Percentiles rank a stretch among this genome's conserved stretches.
These are phyloP conservation scores for Mycena rebaudengoi DNA, from an alignment of 768 basidiomycete genomes.

Conservation along the genomic window DNA sequence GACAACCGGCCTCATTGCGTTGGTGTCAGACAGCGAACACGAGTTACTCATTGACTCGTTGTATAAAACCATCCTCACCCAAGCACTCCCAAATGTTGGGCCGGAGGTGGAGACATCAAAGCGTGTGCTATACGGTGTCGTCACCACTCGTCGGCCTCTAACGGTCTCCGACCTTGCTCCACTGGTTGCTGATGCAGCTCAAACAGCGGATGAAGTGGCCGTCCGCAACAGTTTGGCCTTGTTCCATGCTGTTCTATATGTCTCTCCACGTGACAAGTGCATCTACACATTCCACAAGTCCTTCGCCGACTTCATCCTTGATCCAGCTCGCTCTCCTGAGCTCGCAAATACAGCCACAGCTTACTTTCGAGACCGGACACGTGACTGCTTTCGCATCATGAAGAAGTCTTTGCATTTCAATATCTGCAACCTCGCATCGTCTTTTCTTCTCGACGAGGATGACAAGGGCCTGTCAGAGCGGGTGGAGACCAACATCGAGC, in stretches of 20 bases:
- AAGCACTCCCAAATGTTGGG: neutral
- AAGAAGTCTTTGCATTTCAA: neutral
- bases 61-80: no score
- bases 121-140: neutral
- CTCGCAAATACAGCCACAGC: no score
- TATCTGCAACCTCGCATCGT: constrained; percentile 1
- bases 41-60: neutral
- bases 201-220: neutral
- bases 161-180: no score
- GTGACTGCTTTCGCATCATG: neutral
- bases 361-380: neutral
- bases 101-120: neutral
- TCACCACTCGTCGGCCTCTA: neutral
- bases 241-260: constrained; percentile 4
- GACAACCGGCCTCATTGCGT: no score
- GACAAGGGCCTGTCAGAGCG: neutral
- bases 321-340: neutral
- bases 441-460: neutral
- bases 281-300: constrained; percentile 11
- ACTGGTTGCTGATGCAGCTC: neutral
- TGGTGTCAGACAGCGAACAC: neutral
- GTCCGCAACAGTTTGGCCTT: neutral
- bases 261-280: neutral
- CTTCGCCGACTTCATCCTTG: constrained; percentile 3
- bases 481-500: neutral